Evolutionary conservation across 2,329 filamentous ascomycete species (phyloP).

Genomic region (Fusarium continuum): DNA sequence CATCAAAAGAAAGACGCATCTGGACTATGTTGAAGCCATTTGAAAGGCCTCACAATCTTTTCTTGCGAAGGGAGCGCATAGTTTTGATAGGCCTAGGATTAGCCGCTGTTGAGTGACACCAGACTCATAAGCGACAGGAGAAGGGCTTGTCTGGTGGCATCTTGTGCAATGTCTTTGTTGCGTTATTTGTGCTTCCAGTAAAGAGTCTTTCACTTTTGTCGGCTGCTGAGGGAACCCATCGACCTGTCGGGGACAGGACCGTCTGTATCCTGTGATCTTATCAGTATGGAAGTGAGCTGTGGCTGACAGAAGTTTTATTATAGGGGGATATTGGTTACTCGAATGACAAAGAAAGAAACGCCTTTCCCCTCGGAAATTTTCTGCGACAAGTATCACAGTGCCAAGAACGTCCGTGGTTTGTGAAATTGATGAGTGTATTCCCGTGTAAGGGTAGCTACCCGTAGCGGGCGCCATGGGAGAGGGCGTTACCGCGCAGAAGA

Average conservation of each 20-base stretch:
- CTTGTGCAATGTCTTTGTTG: conserved; percentile 42
- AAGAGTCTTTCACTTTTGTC: not conserved
- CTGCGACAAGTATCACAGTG: conserved; percentile 32
- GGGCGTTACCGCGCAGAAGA: not conserved
- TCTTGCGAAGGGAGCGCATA: not conserved
- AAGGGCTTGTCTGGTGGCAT: conserved; percentile 44
- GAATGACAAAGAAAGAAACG: not conserved
- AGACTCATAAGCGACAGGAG: conserved; percentile 38
- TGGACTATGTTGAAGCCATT: conserved; percentile 13
- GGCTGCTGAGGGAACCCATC: not conserved
- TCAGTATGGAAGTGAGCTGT: no score
- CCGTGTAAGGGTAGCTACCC: conserved; percentile 28
- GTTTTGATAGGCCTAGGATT: conserved; percentile 38
- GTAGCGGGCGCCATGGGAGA: conserved; percentile 29
- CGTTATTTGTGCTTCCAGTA: conserved; percentile 38
- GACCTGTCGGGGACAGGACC: conserved; percentile 4
- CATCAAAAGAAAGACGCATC: conserved; percentile 2
- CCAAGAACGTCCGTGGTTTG: conserved; percentile 44
- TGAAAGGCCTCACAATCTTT: not conserved
- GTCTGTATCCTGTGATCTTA: not conserved
- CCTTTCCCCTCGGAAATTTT: conserved; percentile 28
- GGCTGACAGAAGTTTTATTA: no score
- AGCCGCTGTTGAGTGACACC: conserved; percentile 38
- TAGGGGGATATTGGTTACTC: conserved; percentile 9
- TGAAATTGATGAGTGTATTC: conserved; percentile 34